Evolutionary conservation across 2,329 filamentous ascomycete genomes (phyloP).

Genomic region (Metarhizium sp.): DNA sequence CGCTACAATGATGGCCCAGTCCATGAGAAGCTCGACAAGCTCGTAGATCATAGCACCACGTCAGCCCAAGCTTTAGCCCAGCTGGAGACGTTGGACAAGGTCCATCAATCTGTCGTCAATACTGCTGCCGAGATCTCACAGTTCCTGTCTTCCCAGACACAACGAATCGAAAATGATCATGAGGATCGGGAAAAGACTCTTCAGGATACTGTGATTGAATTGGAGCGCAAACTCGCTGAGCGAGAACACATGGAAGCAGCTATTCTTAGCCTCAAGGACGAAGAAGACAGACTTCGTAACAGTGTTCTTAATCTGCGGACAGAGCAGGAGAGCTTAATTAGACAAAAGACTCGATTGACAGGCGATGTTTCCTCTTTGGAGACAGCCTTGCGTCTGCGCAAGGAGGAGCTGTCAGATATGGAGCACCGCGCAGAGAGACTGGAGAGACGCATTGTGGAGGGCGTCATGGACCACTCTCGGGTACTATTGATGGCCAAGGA

Average conservation of each 20-base stretch:
- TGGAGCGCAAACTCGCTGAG: constrained; percentile 65
- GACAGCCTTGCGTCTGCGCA: constrained; percentile 78
- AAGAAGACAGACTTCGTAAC: constrained; percentile 43
- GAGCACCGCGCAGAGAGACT: constrained; percentile 79
- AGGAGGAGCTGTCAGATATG: constrained; percentile 87
- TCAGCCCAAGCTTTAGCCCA: constrained; percentile 63
- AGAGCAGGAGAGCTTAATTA: constrained; percentile 66
- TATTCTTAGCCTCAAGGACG: constrained; percentile 39
- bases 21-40: constrained; percentile 29
- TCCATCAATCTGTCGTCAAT: constrained; percentile 76
- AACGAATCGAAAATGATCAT: constrained; percentile 65
- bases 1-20: constrained; percentile 20
- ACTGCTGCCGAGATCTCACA: constrained; percentile 77
- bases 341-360: constrained; percentile 69
- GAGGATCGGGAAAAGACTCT: constrained; percentile 71
- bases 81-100: constrained; percentile 75
- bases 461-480: constrained; percentile 91
- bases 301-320: constrained; percentile 49
- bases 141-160: constrained; percentile 70
- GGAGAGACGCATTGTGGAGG: constrained; percentile 87
- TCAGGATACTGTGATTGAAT: constrained; percentile 68
- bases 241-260: constrained; percentile 52
- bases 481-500: constrained; percentile 73
- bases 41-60: constrained; percentile 55
- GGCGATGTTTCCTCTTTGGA: constrained; percentile 87